Percentiles rank a stretch among this genome's conserved stretches.
These are phyloP conservation scores for Draba incana DNA, from an alignment of 345 rosid species.

Conservation along the genomic window DNA sequence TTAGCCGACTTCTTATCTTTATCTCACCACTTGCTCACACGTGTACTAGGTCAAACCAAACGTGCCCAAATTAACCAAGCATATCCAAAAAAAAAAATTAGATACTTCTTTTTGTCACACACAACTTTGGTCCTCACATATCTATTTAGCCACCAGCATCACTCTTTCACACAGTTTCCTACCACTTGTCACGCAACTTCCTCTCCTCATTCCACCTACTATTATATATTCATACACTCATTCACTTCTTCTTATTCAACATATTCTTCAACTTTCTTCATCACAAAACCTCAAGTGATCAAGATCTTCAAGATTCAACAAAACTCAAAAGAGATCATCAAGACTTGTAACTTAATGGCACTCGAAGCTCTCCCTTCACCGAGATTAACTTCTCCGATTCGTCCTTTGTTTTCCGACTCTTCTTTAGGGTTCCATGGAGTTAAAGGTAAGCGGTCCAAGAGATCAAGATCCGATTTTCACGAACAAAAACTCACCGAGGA, in stretches of 20 bases:
- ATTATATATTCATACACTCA: slow-evolving; percentile 32
- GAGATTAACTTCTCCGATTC: slow-evolving; percentile 39
- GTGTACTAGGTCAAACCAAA: slow-evolving; percentile 40
- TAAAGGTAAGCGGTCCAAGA: slow-evolving; percentile 56
- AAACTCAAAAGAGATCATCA: background rate
- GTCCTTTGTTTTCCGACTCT: slow-evolving; percentile 29
- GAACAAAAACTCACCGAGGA: slow-evolving; percentile 44
- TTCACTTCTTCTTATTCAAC: slow-evolving; percentile 37
- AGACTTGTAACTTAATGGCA: slow-evolving; percentile 42
- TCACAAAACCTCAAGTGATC: slow-evolving; percentile 1
- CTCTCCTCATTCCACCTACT: slow-evolving; percentile 29
- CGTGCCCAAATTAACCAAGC: slow-evolving; percentile 28
- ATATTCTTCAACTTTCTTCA: background rate
- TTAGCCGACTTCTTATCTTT: slow-evolving; percentile 34
- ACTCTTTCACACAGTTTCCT: slow-evolving; percentile 36
- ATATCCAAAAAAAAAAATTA: background rate
- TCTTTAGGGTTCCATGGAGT: slow-evolving; percentile 39
- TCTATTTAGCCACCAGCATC: slow-evolving; percentile 33
- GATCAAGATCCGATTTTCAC: slow-evolving; percentile 48
- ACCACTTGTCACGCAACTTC: slow-evolving; percentile 53
- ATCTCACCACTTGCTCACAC: slow-evolving; percentile 36
- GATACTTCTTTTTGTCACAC: slow-evolving; percentile 22
- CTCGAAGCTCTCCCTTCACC: slow-evolving; percentile 54
- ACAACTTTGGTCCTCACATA: slow-evolving; percentile 35
- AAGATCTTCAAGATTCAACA: slow-evolving; percentile 12